Evolutionary conservation across 176 grass and related monocot genomes (phyloP).

Genomic region (Bonia amplexicaulis): DNA sequence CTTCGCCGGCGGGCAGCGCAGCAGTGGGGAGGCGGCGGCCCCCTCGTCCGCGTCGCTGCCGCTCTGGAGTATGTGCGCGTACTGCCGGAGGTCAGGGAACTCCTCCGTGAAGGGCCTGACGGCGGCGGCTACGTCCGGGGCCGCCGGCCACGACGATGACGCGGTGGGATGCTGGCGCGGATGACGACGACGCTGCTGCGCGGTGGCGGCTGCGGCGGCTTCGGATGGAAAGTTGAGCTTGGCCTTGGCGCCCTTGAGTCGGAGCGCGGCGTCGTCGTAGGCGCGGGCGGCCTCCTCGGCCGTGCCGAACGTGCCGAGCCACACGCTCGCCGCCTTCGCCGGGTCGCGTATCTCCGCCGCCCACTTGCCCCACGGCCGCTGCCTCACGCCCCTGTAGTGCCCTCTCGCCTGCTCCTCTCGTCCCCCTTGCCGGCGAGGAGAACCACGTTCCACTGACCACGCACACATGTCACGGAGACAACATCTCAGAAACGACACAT

Average conservation of each 20-base stretch:
- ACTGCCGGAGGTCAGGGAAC: conserved; percentile 12
- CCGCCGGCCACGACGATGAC: not conserved
- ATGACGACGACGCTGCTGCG: not conserved
- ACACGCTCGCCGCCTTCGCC: conserved; percentile 37
- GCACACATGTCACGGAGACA: too few species aligned
- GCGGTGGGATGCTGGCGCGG: not conserved
- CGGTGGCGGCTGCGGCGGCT: too few species aligned
- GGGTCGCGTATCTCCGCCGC: conserved; percentile 97
- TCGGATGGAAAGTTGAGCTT: conserved; percentile 39
- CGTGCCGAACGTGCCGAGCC: conserved; percentile 36
- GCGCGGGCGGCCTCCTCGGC: conserved; percentile 30
- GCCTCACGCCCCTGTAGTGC: conserved; percentile 61
- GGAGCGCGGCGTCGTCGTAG: conserved; percentile 29
- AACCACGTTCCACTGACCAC: not conserved
- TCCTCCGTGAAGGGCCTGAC: not conserved
- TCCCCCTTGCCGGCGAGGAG: not conserved
- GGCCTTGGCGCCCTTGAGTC: conserved; percentile 32
- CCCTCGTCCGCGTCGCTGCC: not conserved
- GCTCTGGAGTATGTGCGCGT: conserved; percentile 23
- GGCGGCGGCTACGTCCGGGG: not conserved
- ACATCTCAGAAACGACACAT: not conserved
- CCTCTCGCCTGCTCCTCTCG: not conserved
- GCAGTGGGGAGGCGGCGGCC: not conserved
- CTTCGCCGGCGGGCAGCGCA: too few species aligned
- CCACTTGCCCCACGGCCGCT: conserved; percentile 99